Evolutionary conservation across 192 early-diverging fungal genomes (phyloP), one percentile per base, ranked within the genome.

Genomic region (Backusella australiensis): DNA sequence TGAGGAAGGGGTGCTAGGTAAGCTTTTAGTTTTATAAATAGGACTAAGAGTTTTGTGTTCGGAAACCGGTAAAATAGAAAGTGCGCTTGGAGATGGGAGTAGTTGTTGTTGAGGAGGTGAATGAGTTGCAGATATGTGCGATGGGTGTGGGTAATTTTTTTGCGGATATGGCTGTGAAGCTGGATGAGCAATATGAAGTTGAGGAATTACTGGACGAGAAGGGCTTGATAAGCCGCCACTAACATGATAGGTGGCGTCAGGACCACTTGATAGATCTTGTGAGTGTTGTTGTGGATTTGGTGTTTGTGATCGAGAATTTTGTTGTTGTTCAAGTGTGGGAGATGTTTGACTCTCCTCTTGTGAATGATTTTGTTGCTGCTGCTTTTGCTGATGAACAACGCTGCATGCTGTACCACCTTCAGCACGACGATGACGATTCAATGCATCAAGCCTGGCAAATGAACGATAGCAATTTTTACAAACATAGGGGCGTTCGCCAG

Each of bases 401-500:
- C 73, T 69, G 49, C 81, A 82, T 41, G 77, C 78, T 15, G 81
- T 79, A 21, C 79, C 79, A 41, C 80, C 80, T 79, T 83, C 82
- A 19, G 76, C 78, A 36, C 91, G 85, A 72, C 88, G 84, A 75
- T 95, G 94, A 12, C 94, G 80, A 80, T 92, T 93, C 36, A 95
- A 74, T 38, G 94, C 94, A 77, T 95, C 94, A 66, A 94, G 82
- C 14, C 94, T 88, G 2, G 94, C 94, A 87, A 95, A 95, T 49
- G 90, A 86, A 7, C 93, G 92, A n/a, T 89, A 86, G 78, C 94
- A 95, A 76, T 89, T 86, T 4, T 83, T 81, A 78, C 94, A 95
- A 9, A 86, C 88, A 82, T 91, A 90, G 0, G 94, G 94, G 72
- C 89, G 86, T 70, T 92, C 91, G 41, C 94, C 94, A 4, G 93